These are phyloP conservation scores for Boletus tylopilopsis DNA, from an alignment of 768 basidiomycete genomes.

Conservation along the genomic window DNA sequence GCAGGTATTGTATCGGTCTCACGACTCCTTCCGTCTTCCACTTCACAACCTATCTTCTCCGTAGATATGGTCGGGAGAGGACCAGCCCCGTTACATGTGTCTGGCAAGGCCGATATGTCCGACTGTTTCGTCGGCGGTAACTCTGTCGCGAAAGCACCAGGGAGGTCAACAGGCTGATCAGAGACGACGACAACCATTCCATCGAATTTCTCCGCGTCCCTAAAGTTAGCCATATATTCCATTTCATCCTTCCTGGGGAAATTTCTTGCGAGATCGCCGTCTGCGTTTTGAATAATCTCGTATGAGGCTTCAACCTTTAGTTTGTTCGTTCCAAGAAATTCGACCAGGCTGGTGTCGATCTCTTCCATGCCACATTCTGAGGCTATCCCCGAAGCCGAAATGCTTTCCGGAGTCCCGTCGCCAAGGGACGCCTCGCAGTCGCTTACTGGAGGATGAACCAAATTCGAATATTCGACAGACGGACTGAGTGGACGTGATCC, in stretches of 20 bases:
- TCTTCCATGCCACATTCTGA: background rate
- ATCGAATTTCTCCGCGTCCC: background rate
- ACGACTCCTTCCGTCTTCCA: background rate
- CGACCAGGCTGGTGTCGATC: background rate
- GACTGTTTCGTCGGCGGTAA: background rate
- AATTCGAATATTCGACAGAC: background rate
- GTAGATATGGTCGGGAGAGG: background rate
- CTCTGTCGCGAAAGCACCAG: background rate
- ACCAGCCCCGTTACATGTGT: background rate
- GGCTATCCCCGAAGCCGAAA: background rate
- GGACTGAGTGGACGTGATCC: background rate
- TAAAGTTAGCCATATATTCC: background rate
- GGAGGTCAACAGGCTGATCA: background rate
- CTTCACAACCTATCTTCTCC: background rate
- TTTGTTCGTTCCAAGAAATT: background rate
- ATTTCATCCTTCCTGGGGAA: background rate
- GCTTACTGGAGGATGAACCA: background rate
- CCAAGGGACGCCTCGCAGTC: background rate
- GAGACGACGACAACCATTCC: background rate
- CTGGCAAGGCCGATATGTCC: background rate
- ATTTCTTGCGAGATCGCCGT: background rate
- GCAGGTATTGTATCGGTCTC: background rate
- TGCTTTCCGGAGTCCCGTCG: background rate
- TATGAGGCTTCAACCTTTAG: background rate
- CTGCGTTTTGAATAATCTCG: background rate